Evolutionary conservation across 1,284 basidiomycete species (phyloP).

Genomic region (Fomitopsis betulina): DNA sequence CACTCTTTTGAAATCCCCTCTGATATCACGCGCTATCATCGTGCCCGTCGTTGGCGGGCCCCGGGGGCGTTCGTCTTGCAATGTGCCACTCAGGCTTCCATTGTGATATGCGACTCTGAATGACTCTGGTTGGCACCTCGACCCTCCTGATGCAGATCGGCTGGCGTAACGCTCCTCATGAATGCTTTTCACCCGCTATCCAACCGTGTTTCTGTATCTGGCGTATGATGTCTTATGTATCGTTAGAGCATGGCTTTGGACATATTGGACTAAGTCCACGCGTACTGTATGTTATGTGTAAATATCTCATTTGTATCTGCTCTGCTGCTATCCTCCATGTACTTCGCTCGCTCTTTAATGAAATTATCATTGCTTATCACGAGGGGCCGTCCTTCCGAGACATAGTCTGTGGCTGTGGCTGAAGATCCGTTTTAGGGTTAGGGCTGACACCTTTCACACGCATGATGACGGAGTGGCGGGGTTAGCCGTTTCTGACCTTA

Average conservation of each 20-base stretch:
- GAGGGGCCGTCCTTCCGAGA: not conserved
- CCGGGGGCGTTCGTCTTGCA: not conserved
- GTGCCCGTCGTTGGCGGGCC: not conserved
- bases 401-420: not conserved
- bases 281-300: not conserved
- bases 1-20: not conserved
- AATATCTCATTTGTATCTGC: not conserved
- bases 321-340: not conserved
- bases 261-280: not conserved
- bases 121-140: not conserved
- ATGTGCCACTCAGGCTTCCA: not conserved
- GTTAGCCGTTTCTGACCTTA: not conserved
- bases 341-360: not conserved
- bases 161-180: too few relatives aligned
- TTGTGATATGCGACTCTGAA: not conserved
- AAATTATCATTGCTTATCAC: not conserved
- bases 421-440: constrained; percentile 2
- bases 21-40: too few relatives aligned
- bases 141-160: not conserved
- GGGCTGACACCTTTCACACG: not conserved
- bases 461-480: not conserved
- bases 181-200: too few relatives aligned
- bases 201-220: too few relatives aligned
- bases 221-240: too few relatives aligned
- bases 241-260: not conserved